Percentiles rank a stretch among this genome's conserved stretches.
These are phyloP conservation scores for Diaporthe sp. DNA, from an alignment of 2,329 filamentous ascomycete species.

Conservation along the genomic window DNA sequence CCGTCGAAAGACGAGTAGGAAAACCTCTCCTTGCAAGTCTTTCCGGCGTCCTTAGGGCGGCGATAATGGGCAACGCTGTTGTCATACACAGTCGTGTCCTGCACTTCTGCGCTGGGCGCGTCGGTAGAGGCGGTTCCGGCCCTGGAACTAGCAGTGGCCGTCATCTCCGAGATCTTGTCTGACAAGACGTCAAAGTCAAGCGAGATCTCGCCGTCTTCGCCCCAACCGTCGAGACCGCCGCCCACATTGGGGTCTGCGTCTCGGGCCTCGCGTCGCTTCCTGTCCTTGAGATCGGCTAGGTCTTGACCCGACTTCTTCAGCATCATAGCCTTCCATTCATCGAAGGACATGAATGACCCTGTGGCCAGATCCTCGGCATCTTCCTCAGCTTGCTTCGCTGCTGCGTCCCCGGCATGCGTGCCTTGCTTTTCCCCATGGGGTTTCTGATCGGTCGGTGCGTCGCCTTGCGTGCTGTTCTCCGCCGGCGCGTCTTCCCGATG, in stretches of 20 bases:
- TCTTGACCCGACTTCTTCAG: slow-evolving; percentile 86
- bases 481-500: slow-evolving; percentile 38
- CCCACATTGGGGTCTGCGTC: slow-evolving; percentile 65
- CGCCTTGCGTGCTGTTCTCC: slow-evolving; percentile 32
- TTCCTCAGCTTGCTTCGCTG: slow-evolving; percentile 59
- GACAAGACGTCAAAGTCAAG: slow-evolving; percentile 67
- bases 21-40: slow-evolving; percentile 97
- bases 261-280: slow-evolving; percentile 67
- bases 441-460: neutral
- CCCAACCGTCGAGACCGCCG: slow-evolving; percentile 82
- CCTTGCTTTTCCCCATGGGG: slow-evolving; percentile 19
- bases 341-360: slow-evolving; percentile 90
- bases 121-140: slow-evolving; percentile 40
- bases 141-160: slow-evolving; percentile 47
- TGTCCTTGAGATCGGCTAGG: slow-evolving; percentile 73
- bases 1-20: slow-evolving; percentile 99
- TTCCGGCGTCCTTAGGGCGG: slow-evolving; percentile 92
- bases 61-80: slow-evolving; percentile 67
- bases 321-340: slow-evolving; percentile 98
- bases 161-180: slow-evolving; percentile 60
- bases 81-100: slow-evolving; percentile 61
- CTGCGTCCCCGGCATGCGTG: slow-evolving; percentile 42
- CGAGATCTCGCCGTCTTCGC: slow-evolving; percentile 88
- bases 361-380: slow-evolving; percentile 77
- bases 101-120: slow-evolving; percentile 45